phyloP scores from a whole-genome alignment of 2,329 filamentous ascomycete species.

The Fusarium buxicola region DNA sequence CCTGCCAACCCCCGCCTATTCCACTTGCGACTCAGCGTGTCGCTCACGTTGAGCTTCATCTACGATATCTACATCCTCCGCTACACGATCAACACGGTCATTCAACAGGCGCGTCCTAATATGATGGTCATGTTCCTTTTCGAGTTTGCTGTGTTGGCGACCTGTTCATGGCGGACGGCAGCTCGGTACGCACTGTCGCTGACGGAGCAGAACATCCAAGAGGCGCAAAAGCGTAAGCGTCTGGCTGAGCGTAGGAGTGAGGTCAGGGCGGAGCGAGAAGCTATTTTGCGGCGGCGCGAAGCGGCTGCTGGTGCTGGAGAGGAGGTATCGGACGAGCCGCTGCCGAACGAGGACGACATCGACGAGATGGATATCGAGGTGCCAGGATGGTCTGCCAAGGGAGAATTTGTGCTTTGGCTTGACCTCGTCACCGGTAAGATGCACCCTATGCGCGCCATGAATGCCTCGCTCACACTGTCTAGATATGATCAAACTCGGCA shows the following conservation, averaged over 20 bases:
- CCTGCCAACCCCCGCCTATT: slow-evolving; percentile 89
- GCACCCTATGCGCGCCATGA: not conserved
- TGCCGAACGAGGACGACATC: slow-evolving; percentile 78
- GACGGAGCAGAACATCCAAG: slow-evolving; percentile 79
- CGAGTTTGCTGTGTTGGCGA: slow-evolving; percentile 89
- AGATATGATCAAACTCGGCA: slow-evolving; percentile 91
- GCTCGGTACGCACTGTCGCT: slow-evolving; percentile 83
- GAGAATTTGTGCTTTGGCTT: slow-evolving; percentile 89
- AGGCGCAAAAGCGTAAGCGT: slow-evolving; percentile 77
- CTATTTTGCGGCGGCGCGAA: slow-evolving; percentile 63
- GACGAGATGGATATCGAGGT: slow-evolving; percentile 96
- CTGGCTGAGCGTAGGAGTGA: slow-evolving; percentile 76
- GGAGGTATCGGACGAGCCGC: slow-evolving; percentile 65
- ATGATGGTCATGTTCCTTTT: slow-evolving; percentile 99
- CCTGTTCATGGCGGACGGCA: slow-evolving; percentile 83
- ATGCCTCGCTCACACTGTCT: slow-evolving; percentile 32
- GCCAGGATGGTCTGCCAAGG: slow-evolving; percentile 95
- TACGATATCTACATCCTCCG: slow-evolving; percentile 85
- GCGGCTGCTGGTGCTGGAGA: slow-evolving; percentile 64
- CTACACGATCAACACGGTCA: slow-evolving; percentile 85
- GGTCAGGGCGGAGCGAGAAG: slow-evolving; percentile 68
- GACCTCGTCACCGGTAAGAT: slow-evolving; percentile 82
- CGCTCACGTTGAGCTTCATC: slow-evolving; percentile 79
- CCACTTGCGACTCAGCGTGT: slow-evolving; percentile 83
- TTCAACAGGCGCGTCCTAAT: slow-evolving; percentile 88